phyloP scores from a whole-genome alignment of 1,284 basidiomycete genomes.

The Neotropicomus parvogracilis region DNA sequence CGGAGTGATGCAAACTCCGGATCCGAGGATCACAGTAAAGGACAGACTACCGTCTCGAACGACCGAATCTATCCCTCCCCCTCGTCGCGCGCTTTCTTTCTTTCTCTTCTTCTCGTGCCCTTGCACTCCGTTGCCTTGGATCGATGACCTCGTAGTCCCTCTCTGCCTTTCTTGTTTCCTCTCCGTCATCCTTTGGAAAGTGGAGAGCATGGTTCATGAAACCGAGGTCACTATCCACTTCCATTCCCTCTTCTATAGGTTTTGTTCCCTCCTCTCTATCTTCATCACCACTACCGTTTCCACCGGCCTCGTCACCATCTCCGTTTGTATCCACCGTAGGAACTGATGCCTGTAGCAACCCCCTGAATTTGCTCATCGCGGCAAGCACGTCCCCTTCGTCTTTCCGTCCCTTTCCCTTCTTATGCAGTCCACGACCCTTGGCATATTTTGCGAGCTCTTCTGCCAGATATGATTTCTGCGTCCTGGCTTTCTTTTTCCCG shows the following conservation, averaged over 20 bases:
- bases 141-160: slow-evolving; percentile 89
- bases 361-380: slow-evolving; percentile 69
- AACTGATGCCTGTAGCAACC: slow-evolving; percentile 54
- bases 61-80: slow-evolving; percentile 22
- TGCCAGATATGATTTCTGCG: slow-evolving; percentile 69
- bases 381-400: slow-evolving; percentile 79
- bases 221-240: slow-evolving; percentile 78
- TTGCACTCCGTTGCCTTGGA: slow-evolving; percentile 63
- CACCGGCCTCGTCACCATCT: slow-evolving; percentile 31
- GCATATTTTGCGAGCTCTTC: slow-evolving; percentile 79
- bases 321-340: slow-evolving; percentile 32
- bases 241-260: slow-evolving; percentile 50
- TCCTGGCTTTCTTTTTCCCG: slow-evolving; percentile 54
- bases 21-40: neutral
- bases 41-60: slow-evolving; percentile 27
- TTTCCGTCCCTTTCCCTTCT: slow-evolving; percentile 49
- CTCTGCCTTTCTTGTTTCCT: slow-evolving; percentile 78
- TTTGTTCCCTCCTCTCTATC: slow-evolving; percentile 18
- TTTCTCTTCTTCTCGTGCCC: slow-evolving; percentile 70
- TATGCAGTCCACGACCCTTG: slow-evolving; percentile 57
- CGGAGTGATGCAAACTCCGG: neutral
- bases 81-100: slow-evolving; percentile 51
- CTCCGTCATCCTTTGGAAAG: slow-evolving; percentile 75
- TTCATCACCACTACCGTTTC: slow-evolving; percentile 18
- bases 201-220: slow-evolving; percentile 76